Percentiles rank a stretch among this genome's conserved stretches.
These are phyloP conservation scores for Corchorus capsularis DNA, from an alignment of 345 rosid genomes.

Conservation along the genomic window DNA sequence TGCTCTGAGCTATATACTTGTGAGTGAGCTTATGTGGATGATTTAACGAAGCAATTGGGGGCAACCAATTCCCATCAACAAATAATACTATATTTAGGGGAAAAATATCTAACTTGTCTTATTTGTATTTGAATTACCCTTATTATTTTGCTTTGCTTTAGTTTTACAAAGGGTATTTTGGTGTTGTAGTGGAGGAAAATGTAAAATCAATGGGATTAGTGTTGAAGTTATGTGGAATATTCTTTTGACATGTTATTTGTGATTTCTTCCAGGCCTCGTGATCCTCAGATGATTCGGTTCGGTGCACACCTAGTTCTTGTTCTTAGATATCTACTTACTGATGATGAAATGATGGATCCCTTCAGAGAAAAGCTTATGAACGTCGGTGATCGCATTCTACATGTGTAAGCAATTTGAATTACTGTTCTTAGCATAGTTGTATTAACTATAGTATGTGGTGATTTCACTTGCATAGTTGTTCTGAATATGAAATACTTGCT, in stretches of 20 bases:
- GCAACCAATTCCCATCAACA: too few species aligned
- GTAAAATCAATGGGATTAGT: conserved; percentile 2
- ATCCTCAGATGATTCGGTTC: conserved; percentile 93
- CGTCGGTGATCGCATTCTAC: conserved; percentile 91
- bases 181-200: conserved; percentile 1
- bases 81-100: too few species aligned
- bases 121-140: too few species aligned
- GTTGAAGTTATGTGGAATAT: neutral
- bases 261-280: conserved; percentile 77
- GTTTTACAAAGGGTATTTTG: neutral
- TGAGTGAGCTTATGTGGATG: too few species aligned
- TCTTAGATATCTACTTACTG: conserved; percentile 72
- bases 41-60: too few species aligned
- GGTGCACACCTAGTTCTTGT: conserved; percentile 97
- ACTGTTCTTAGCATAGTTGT: neutral
- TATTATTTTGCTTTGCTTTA: too few species aligned
- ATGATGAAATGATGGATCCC: conserved; percentile 73
- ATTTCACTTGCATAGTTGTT: neutral
- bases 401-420: conserved; percentile 57
- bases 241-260: conserved; percentile 17
- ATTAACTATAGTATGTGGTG: neutral
- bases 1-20: too few species aligned
- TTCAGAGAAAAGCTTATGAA: conserved; percentile 80
- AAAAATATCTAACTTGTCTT: too few species aligned
- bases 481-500: neutral